These are phyloP conservation scores for Eragrostis tef DNA, from an alignment of 202 grass and related monocot species.

Conservation along the genomic window DNA sequence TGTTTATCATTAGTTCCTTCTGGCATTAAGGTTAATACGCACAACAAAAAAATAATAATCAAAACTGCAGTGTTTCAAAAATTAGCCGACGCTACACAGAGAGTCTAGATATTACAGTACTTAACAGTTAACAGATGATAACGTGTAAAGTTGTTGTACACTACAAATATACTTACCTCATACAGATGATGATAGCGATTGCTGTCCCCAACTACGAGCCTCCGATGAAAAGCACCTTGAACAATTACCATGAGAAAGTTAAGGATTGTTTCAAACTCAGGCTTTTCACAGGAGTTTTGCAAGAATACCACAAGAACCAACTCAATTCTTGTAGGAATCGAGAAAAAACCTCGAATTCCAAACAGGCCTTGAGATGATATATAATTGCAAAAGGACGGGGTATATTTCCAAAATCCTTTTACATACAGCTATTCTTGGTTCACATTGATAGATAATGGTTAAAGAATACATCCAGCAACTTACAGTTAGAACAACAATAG, in stretches of 20 bases:
- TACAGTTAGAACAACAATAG: conserved; percentile 87
- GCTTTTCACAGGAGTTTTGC: neutral
- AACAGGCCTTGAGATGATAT: neutral
- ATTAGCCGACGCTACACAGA: neutral
- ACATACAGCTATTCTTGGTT: neutral
- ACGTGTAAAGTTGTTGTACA: neutral
- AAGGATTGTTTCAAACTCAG: neutral
- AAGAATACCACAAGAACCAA: neutral
- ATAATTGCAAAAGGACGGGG: neutral
- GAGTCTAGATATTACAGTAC: no score
- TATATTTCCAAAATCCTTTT: neutral
- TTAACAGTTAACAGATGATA: neutral
- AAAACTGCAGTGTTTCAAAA: neutral
- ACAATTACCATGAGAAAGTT: conserved; percentile 14
- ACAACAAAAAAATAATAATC: neutral
- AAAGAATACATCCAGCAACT: conserved; percentile 36
- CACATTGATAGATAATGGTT: neutral
- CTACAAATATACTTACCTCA: conserved; percentile 51
- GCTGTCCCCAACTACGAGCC: conserved; percentile 81
- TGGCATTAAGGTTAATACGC: neutral
- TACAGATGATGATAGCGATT: conserved; percentile 47
- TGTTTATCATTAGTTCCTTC: no score
- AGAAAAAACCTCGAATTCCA: neutral
- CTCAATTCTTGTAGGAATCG: neutral
- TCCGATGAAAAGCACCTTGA: conserved; percentile 79